Evolutionary conservation across 768 basidiomycete genomes (phyloP), one percentile per base, ranked within the genome.

Genomic region (Melanogaster broomeanus): DNA sequence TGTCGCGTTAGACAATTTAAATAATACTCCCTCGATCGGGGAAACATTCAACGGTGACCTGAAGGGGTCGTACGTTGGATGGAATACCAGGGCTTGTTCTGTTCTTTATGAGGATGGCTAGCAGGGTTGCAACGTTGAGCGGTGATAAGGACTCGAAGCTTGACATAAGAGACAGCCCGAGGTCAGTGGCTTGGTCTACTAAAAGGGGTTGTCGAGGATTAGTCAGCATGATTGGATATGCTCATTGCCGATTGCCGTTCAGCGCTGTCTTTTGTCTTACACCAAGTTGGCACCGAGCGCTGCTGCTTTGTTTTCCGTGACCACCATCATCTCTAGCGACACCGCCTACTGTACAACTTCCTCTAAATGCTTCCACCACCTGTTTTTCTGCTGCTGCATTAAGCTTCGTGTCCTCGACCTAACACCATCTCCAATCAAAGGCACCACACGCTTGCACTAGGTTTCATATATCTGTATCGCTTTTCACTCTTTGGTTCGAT

Each of bases 251-350:
- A 42, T 33, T 30, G 33, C 31, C 41, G 30, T 34, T 38, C 41
- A 34, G 30, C 41, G 19, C 41, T 34, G n/a, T n/a, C 49, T 38
- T 50, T 51, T 38, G 25, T 44, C 34, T 51, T 21, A 28, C 13
- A 30, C 35, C 42, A 35, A 28, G 42, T n/a, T n/a, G n/a, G n/a
- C n/a, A n/a, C n/a, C 21, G 28, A n/a, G 33, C 19, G 21, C 25
- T 41, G 45, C 41, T 30, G n/a, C 21, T 43, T 37, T 24, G 33
- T 31, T 35, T 22, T 16, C 40, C 45, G 24, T 41, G 19, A 45
- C 52, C 44, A 41, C 39, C 48, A 49, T 41, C 38, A 51, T 50
- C 48, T 45, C 49, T 33, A 47, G 45, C 47, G 53, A 55, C 53
- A 55, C 53, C 44, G 49, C 45, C 24, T 44, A 33, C 34, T 25